Percentiles rank a stretch among this genome's conserved stretches.
These are phyloP conservation scores for Xerophyta viscosa DNA, from an alignment of 106 monocot species.

Conservation along the genomic window DNA sequence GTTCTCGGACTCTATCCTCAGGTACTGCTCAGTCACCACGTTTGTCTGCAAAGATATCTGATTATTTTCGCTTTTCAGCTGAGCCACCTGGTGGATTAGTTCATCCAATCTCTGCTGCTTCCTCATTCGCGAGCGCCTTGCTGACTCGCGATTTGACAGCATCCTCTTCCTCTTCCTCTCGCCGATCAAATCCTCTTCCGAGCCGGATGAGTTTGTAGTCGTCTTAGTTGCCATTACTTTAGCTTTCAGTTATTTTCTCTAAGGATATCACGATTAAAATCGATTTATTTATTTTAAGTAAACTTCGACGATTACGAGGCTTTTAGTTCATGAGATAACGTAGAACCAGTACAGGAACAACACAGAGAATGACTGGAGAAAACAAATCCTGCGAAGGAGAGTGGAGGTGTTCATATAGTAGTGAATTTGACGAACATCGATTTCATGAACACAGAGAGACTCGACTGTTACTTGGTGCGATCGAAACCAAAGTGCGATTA, in stretches of 20 bases:
- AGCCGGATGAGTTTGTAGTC: neutral
- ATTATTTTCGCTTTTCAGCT: constrained; percentile 12
- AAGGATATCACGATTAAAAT: neutral
- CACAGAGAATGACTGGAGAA: constrained; percentile 1
- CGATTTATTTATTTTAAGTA: too few relatives aligned
- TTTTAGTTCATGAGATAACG: constrained; percentile 56
- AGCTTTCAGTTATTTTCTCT: neutral
- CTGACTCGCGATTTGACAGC: constrained; percentile 36
- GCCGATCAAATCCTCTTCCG: constrained; percentile 1
- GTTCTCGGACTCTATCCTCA: constrained; percentile 20
- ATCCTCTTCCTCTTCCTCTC: constrained; percentile 31
- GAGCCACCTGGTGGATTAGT: constrained; percentile 7
- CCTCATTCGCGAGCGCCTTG: constrained; percentile 31
- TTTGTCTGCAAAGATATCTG: constrained; percentile 3
- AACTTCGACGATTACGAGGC: too few relatives aligned
- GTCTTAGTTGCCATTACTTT: constrained; percentile 7
- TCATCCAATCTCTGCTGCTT: constrained; percentile 32
- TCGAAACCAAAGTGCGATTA: too few relatives aligned
- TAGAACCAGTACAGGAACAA: constrained; percentile 2
- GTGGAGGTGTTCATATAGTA: constrained; percentile 3
- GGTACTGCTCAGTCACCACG: constrained; percentile 7
- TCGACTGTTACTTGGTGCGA: too few relatives aligned
- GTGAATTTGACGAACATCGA: neutral
- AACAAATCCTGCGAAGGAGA: constrained; percentile 2
- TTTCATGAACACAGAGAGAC: neutral